A percentile compares a stretch with the other conserved stretches of the same genome.
phyloP scores from a whole-genome alignment of 2,329 filamentous ascomycete species.

The Colletotrichum somersetense region DNA sequence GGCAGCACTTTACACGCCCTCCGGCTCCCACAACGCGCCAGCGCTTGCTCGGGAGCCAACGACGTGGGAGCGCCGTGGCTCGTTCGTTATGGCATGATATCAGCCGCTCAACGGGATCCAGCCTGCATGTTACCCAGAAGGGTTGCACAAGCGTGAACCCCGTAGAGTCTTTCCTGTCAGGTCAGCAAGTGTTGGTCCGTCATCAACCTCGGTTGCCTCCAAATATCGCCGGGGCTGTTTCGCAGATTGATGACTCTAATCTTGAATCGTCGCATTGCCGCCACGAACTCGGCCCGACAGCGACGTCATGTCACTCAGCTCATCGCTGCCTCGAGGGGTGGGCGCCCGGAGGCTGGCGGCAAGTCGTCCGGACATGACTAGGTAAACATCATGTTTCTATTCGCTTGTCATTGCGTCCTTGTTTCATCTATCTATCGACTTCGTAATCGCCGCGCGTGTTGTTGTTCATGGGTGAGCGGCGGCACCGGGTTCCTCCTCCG shows the following conservation, averaged over 20 bases:
- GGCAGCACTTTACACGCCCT: conserved; percentile 31
- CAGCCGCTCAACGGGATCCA: conserved; percentile 34
- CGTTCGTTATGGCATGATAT: conserved; percentile 32
- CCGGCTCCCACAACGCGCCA: conserved; percentile 7
- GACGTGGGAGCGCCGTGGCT: background rate
- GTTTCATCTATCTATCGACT: conserved; percentile 31
- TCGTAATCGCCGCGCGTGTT: conserved; percentile 21
- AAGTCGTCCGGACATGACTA: conserved; percentile 14
- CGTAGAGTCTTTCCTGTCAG: background rate
- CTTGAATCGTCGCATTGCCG: conserved; percentile 29
- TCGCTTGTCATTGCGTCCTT: conserved; percentile 23
- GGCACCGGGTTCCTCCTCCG: background rate
- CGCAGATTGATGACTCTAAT: conserved; percentile 6
- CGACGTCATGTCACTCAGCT: conserved; percentile 1
- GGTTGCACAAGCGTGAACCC: conserved; percentile 33
- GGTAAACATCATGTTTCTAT: conserved; percentile 26
- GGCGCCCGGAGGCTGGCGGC: conserved; percentile 19
- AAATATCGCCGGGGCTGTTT: conserved; percentile 1
- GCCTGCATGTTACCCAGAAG: conserved; percentile 13
- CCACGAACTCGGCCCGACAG: conserved; percentile 8
- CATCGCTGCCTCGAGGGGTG: conserved; percentile 11
- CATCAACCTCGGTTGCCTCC: background rate
- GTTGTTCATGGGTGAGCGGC: background rate
- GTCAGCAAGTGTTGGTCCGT: conserved; percentile 15
- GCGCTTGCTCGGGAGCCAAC: conserved; percentile 18